Evolutionary conservation across 148 eudicot genomes (phyloP).

Genomic region (Amaranthus palmeri): DNA sequence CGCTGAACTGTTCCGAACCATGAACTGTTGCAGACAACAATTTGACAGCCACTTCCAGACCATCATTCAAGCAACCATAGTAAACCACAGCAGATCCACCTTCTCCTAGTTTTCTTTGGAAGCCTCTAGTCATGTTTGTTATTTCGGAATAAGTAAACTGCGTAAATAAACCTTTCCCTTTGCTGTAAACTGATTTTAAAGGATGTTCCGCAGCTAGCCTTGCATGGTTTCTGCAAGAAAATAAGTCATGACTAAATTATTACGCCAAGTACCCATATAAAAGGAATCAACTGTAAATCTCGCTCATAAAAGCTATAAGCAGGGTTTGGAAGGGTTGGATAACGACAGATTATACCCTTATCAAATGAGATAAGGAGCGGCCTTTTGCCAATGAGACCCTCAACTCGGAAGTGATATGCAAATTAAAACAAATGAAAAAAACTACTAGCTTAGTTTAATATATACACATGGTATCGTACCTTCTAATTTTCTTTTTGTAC

Average conservation of each 20-base stretch:
- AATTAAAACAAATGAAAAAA: not conserved
- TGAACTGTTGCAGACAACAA: slow-evolving; percentile 28
- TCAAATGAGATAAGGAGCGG: no score
- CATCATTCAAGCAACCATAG: slow-evolving; percentile 27
- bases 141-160: slow-evolving; percentile 32
- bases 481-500: slow-evolving; percentile 15
- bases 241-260: not conserved
- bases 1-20: slow-evolving; percentile 32
- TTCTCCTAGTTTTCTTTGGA: slow-evolving; percentile 29
- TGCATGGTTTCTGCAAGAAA: not conserved
- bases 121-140: slow-evolving; percentile 26
- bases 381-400: no score
- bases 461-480: not conserved
- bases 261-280: no score
- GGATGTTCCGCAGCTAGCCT: not conserved
- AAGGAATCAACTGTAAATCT: no score
- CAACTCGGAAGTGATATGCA: no score
- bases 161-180: slow-evolving; percentile 11
- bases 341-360: no score
- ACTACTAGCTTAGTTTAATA: no score
- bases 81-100: slow-evolving; percentile 40
- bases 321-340: no score
- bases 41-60: slow-evolving; percentile 38
- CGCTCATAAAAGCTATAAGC: no score
- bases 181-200: not conserved